phyloP scores from a whole-genome alignment of 768 basidiomycete genomes.

The Boletus edulis region DNA sequence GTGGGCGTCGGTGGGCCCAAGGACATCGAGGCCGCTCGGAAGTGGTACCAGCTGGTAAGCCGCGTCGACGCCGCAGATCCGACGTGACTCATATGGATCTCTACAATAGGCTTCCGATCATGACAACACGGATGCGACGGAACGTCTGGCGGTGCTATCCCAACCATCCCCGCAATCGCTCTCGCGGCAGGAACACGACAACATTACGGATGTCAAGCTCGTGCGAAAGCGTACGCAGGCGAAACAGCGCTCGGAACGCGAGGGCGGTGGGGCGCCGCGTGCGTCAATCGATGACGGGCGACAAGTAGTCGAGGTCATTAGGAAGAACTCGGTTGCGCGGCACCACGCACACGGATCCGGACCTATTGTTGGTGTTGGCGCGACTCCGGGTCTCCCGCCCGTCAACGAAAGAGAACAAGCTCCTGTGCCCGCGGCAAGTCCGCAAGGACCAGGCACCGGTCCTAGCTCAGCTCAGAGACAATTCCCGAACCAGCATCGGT shows the following conservation, averaged over 20 bases:
- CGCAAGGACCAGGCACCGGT: background rate
- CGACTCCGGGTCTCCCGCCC: background rate
- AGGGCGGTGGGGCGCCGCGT: constrained; percentile 6
- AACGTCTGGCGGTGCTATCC: constrained; percentile 68
- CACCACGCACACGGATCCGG: background rate
- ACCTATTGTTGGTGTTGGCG: too few relatives aligned
- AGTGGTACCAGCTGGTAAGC: constrained; percentile 74
- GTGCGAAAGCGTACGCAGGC: constrained; percentile 80
- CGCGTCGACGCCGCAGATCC: background rate
- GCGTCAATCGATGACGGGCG: constrained; percentile 34
- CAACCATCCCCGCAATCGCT: constrained; percentile 61
- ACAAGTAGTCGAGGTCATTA: constrained; percentile 52
- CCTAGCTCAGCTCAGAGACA: constrained; percentile 11
- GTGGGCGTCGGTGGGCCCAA: constrained; percentile 81
- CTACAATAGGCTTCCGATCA: constrained; percentile 53
- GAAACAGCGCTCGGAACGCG: constrained; percentile 48
- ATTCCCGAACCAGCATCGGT: constrained; percentile 41
- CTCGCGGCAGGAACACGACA: constrained; percentile 78
- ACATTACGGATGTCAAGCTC: constrained; percentile 73
- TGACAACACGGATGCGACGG: constrained; percentile 77
- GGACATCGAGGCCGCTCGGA: constrained; percentile 59
- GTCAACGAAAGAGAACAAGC: background rate
- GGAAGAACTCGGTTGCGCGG: constrained; percentile 45
- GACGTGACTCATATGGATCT: background rate
- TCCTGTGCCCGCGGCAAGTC: background rate